Percentiles rank a stretch among this genome's conserved stretches.
Evolutionary conservation across 495 filamentous ascomycete genomes (phyloP).

Genomic region (Tuber umbilicatum): DNA sequence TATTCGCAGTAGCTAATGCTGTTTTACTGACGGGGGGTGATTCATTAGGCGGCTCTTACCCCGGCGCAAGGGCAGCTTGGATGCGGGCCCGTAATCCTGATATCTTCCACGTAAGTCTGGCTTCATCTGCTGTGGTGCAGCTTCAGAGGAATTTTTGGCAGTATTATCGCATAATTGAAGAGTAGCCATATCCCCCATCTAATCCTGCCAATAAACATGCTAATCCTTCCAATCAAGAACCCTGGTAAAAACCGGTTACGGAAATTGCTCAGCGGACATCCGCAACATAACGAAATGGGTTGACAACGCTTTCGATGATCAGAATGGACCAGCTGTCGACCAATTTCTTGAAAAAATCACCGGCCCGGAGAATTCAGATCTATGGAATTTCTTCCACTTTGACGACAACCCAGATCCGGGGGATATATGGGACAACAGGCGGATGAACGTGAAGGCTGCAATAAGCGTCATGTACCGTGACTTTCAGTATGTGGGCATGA

Average conservation of each 20-base stretch:
- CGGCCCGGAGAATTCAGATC: not conserved
- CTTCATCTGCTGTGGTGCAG: constrained; percentile 31
- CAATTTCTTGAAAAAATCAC: constrained; percentile 9
- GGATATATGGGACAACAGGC: constrained; percentile 18
- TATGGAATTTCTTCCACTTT: constrained; percentile 29
- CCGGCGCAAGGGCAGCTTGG: constrained; percentile 36
- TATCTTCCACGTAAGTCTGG: constrained; percentile 26
- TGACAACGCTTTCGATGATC: constrained; percentile 12
- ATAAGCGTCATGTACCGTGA: constrained; percentile 17
- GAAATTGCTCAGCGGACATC: constrained; percentile 28
- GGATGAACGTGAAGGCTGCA: constrained; percentile 15
- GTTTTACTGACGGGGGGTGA: not conserved
- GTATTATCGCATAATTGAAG: constrained; percentile 24
- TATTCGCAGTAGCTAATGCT: not conserved
- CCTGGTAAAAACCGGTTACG: constrained; percentile 15
- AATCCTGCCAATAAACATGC: not conserved
- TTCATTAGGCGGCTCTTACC: constrained; percentile 28
- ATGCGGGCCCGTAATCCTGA: constrained; percentile 32
- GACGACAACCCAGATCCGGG: constrained; percentile 12
- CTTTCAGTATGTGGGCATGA: constrained; percentile 34
- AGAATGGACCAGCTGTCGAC: constrained; percentile 16
- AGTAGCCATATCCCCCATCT: not conserved
- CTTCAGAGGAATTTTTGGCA: constrained; percentile 27
- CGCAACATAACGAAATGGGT: constrained; percentile 13
- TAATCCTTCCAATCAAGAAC: not conserved